Evolutionary conservation across 805 yeast genomes (phyloP).

Genomic region (Vanderwaltozyma yarrowii): DNA sequence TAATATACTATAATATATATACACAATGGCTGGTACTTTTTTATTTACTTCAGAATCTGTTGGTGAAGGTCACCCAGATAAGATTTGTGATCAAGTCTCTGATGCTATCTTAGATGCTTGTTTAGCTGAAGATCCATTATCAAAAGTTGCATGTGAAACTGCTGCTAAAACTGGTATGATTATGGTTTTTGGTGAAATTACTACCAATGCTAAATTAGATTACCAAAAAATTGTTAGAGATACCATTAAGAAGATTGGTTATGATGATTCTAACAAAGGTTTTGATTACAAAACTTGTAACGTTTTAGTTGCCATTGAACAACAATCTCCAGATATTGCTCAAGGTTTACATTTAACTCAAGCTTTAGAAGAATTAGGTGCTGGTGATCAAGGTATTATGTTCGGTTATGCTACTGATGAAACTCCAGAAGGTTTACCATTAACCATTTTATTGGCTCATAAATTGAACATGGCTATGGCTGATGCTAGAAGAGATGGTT

Average conservation of each 20-base stretch:
- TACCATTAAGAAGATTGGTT: slow-evolving; percentile 97
- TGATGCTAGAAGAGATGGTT: slow-evolving; percentile 92
- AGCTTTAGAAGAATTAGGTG: slow-evolving; percentile 96
- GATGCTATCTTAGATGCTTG: slow-evolving; percentile 98
- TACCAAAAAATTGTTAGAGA: slow-evolving; percentile 97
- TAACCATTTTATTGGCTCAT: slow-evolving; percentile 90
- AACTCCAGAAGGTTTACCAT: slow-evolving; percentile 94
- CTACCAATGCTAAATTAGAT: slow-evolving; percentile 92
- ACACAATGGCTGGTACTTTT: slow-evolving; percentile 34
- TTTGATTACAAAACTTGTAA: slow-evolving; percentile 99
- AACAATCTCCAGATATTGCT: slow-evolving; percentile 98
- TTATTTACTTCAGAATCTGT: slow-evolving; percentile 80
- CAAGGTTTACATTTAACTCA: slow-evolving; percentile 96
- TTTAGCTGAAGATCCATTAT: slow-evolving; percentile 87
- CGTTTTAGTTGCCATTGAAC: slow-evolving; percentile 97
- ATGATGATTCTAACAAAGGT: slow-evolving; percentile 92
- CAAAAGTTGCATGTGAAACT: slow-evolving; percentile 99
- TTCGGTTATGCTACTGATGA: slow-evolving; percentile 99
- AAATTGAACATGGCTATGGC: slow-evolving; percentile 95
- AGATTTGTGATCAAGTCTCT: slow-evolving; percentile 97
- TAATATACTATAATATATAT: no score
- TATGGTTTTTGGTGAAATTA: slow-evolving; percentile 98
- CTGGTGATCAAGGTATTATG: slow-evolving; percentile 99
- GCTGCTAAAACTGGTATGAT: slow-evolving; percentile 99
- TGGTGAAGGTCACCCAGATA: slow-evolving; percentile 93